Evolutionary conservation across 768 basidiomycete species (phyloP), one percentile per base, ranked within the genome.

Genomic region (Boletellus sp.): DNA sequence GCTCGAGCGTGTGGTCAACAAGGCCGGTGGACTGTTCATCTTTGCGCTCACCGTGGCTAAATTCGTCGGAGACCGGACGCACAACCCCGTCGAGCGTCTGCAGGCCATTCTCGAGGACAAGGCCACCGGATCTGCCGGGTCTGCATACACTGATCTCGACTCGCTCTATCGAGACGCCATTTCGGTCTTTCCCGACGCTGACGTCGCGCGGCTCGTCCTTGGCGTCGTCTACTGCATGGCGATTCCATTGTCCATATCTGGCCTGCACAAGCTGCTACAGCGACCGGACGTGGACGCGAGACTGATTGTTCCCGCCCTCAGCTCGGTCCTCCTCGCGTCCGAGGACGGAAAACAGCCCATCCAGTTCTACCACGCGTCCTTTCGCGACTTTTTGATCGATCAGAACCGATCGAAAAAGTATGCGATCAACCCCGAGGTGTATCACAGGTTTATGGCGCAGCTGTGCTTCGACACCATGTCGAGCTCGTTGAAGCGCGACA

Each of bases 11-110:
- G 41, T 55, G 0, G 59, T 67, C 16, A 45, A 32, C 20, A 58
- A 56, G 24, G 49, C 64, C 6, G 58, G 47, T 1, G 62, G 66
- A 16, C 42, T 67, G 20, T 69, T 69, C 36, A 60, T 67, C 6
- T 65, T 66, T 24, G 65, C 65, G 1, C 50, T 59, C 9, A 67
- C 65, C 0, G 60, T 67, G 17, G 52, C 62, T 44, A 64, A 62
- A 31, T 68, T 62, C n/a, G 50, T 64, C 0, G 58, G 57, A 24
- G 53, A 48, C 20, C 49, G 36, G 31, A 54, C 53, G 15, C 59
- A 54, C 22, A 40, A 55, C 38, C 59, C 59, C 2, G 23, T 41
- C 8, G 19, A 41, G 10, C 56, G 59, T 22, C 40, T 61, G 4
- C 51, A 61, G 26, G 51, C 36, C 16, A 53, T 57, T 20, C 24